These are phyloP conservation scores for Glaciozyma antarctica DNA, from an alignment of 768 basidiomycete genomes.

Conservation along the genomic window DNA sequence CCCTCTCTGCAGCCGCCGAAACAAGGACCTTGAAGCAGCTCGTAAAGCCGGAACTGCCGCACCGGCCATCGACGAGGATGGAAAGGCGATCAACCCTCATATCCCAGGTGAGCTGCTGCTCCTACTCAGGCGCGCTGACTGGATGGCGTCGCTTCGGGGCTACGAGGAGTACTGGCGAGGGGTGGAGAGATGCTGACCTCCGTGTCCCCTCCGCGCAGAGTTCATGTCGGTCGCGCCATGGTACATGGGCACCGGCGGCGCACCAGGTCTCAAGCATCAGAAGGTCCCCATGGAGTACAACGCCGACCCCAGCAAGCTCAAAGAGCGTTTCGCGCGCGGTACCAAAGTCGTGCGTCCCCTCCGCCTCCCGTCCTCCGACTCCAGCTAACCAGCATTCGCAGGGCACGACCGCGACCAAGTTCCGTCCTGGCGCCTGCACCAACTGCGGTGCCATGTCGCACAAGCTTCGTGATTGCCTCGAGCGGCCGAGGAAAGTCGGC, in stretches of 20 bases:
- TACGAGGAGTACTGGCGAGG: too few species aligned
- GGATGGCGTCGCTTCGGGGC: too few species aligned
- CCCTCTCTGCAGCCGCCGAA: not conserved
- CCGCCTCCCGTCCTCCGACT: not conserved
- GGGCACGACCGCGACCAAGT: conserved; percentile 91
- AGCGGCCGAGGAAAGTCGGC: conserved; percentile 90
- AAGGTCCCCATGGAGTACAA: conserved; percentile 55
- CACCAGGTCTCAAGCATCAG: conserved; percentile 86
- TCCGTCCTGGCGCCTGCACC: conserved; percentile 94
- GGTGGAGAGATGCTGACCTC: too few species aligned
- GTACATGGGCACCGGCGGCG: conserved; percentile 87
- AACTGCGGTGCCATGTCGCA: conserved; percentile 98
- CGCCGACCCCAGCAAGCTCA: conserved; percentile 55
- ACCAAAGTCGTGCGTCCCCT: conserved; percentile 46
- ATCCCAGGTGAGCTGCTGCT: conserved; percentile 71
- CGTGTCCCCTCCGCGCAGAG: conserved; percentile 46
- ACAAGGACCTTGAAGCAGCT: conserved; percentile 84
- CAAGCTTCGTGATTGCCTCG: conserved; percentile 80
- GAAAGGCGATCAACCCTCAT: conserved; percentile 93
- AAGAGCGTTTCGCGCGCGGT: conserved; percentile 86
- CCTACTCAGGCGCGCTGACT: too few species aligned
- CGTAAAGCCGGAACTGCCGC: conserved; percentile 97
- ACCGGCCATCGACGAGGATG: conserved; percentile 88
- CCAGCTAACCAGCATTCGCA: not conserved
- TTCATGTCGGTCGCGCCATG: conserved; percentile 98